phyloP scores from a whole-genome alignment of 139 green algal genomes.

The Chlorella vulgaris region DNA sequence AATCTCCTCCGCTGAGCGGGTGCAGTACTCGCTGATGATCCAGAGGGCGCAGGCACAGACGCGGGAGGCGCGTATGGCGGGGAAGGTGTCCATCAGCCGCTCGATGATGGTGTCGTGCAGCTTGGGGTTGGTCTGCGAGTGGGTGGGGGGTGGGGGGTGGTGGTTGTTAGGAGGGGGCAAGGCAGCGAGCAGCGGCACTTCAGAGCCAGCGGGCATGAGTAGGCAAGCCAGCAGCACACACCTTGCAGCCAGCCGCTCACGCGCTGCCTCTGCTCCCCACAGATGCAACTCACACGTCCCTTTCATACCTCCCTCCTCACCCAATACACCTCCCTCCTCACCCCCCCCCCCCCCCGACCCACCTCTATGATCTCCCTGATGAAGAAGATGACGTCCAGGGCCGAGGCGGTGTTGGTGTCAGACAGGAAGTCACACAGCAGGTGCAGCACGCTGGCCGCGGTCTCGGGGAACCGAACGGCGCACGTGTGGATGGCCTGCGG shows the following conservation, averaged over 20 bases:
- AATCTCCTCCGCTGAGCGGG: conserved; percentile 64
- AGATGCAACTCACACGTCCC: neutral
- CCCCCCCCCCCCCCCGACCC: neutral
- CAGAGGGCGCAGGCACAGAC: conserved; percentile 91
- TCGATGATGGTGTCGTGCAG: conserved; percentile 86
- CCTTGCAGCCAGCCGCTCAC: no score
- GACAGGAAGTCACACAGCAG: conserved; percentile 99
- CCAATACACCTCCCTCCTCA: neutral
- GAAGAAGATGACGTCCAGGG: conserved; percentile 78
- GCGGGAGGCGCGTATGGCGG: conserved; percentile 78
- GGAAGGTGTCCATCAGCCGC: conserved; percentile 89
- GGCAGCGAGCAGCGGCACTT: neutral
- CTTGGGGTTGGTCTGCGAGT: conserved; percentile 83
- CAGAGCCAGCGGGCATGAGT: no score
- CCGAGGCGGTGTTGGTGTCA: conserved; percentile 82
- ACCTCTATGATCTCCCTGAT: conserved; percentile 91
- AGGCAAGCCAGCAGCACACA: no score
- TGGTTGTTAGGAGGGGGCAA: neutral
- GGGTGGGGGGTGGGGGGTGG: no score
- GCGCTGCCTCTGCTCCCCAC: no score
- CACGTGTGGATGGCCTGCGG: conserved; percentile 88
- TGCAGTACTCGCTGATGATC: conserved; percentile 95
- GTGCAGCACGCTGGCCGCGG: conserved; percentile 90
- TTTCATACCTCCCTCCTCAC: neutral
- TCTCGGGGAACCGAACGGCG: conserved; percentile 95